A percentile compares a stretch with the other conserved stretches of the same genome.
phyloP scores from a whole-genome alignment of 208 protist species.

The Trypanosoma rangeli region DNA sequence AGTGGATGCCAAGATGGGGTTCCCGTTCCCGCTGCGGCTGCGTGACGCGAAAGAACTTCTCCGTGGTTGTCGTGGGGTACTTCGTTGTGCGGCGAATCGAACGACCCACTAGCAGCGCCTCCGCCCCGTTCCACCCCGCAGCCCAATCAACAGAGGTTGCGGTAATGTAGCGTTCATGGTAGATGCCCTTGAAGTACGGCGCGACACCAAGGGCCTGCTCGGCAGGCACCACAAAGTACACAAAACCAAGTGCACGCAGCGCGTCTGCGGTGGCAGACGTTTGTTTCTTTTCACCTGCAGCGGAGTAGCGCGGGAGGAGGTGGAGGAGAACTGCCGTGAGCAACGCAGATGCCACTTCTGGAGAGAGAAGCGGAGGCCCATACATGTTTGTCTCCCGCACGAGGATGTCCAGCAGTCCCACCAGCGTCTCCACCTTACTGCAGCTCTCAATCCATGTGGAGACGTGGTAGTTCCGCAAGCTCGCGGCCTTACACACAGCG shows the following conservation, averaged over 20 bases:
- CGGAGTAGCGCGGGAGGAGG: neutral
- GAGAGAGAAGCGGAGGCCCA: conserved; percentile 43
- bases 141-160: conserved; percentile 12
- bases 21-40: neutral
- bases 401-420: conserved; percentile 24
- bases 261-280: neutral
- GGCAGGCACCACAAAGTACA: conserved; percentile 44
- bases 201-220: conserved; percentile 33
- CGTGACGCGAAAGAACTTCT: conserved; percentile 48
- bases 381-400: conserved; percentile 20
- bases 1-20: neutral
- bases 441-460: conserved; percentile 63
- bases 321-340: conserved; percentile 45
- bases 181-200: conserved; percentile 64
- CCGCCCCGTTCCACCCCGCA: conserved; percentile 30
- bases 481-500: conserved; percentile 15
- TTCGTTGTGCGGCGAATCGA: conserved; percentile 50
- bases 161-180: conserved; percentile 44
- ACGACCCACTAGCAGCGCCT: conserved; percentile 57
- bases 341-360: conserved; percentile 55
- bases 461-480: conserved; percentile 62
- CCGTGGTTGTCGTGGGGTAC: conserved; percentile 56
- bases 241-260: conserved; percentile 12
- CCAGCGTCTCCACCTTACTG: conserved; percentile 33
- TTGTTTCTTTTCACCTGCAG: neutral